Evolutionary conservation across 441 rosid genomes (phyloP), one percentile per base, ranked within the genome.

Genomic region (Gossypium schwendimanii): DNA sequence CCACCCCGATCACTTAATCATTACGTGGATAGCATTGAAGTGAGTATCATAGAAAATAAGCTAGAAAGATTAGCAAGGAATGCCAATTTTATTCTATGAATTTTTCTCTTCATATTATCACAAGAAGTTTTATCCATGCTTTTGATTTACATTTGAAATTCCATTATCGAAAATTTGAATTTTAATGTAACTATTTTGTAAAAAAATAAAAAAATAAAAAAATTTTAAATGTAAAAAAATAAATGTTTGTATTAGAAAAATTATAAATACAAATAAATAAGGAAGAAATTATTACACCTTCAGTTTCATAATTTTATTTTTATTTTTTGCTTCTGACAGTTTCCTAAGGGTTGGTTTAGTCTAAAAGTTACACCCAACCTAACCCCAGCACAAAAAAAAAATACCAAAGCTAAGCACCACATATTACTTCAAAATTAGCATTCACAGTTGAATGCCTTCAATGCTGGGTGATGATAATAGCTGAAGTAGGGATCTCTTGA

Each of bases 291-390:
- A 59, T 58, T 28, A 17, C 14, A 49, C 3, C 44, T 63, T 69
- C 65, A 4, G 69, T 75, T 47, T 69, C 81, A 74, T 77, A 55
- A 74, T 71, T 76, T 61, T 78, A 47, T 74, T 64, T 77, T 71
- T 60, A 69, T 74, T 61, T 78, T 53, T 74, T 64, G 77, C 72
- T 61, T 71, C 76, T 76, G 77, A 73, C 78, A 47, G 65, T 52
- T 39, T 3, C 71, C 60, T n/a, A 54, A 14, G 7, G 61, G 73
- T 63, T 0, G 17, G 70, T 28, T 28, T 63, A 67, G 80, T 58
- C 64, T 54, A 54, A 58, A 69, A 65, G 63, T 74, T 36, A 14
- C 68, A 57, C 60, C 45, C 21, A 21, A 63, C 68, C 20, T 23
- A 31, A 63, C 70, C 23, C 4, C 28, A 41, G 28, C 52, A 41